Evolutionary conservation across 1,284 basidiomycete genomes (phyloP), one percentile per base, ranked within the genome.

Genomic region (Xerocomus subilludens): DNA sequence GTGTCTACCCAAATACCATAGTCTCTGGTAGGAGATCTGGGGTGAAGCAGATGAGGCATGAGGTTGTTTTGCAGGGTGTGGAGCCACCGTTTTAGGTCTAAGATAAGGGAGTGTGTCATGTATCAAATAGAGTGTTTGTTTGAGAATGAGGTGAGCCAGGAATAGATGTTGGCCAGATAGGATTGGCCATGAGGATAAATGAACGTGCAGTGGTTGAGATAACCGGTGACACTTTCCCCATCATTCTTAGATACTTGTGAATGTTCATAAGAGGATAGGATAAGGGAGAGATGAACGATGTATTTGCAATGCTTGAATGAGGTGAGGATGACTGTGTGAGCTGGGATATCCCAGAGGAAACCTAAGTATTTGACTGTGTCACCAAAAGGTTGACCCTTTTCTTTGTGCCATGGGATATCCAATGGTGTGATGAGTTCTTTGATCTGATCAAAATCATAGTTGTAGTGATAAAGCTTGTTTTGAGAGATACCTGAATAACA

Each of bases 1-100:
- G 65, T 30, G 13, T 67, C 55, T 6, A 67, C 65, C 65, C 65
- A 67, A 5, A 67, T 47, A 27, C 33, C 25, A 36, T 67, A 67
- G 5, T 67, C n/a, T 16, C 53, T 5, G 10, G 65, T 67, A 7
- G 36, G 38, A 32, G 65, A 55, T 23, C 25, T 38, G 23, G 64
- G 49, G 30, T 14, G 30, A 16, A 66, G 51, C 3, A 23, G 20
- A 20, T 18, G 51, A 64, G 62, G 62, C 4, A n/a, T 11, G 10
- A 20, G 62, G 1, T 18, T 2, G 6, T 45, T 9, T 14, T 64
- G 62, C 4, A 64, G 30, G 21, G 42, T 32, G 14, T 49, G 10
- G 4, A 64, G 42, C 62, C 62, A 64, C 62, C 49, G n/a, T 23
- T n/a, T 51, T 3, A 51, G 25, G 16, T 51, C 49, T 14, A 11